phyloP scores from a whole-genome alignment of 805 yeast genomes.

The Candida morakotiae region DNA sequence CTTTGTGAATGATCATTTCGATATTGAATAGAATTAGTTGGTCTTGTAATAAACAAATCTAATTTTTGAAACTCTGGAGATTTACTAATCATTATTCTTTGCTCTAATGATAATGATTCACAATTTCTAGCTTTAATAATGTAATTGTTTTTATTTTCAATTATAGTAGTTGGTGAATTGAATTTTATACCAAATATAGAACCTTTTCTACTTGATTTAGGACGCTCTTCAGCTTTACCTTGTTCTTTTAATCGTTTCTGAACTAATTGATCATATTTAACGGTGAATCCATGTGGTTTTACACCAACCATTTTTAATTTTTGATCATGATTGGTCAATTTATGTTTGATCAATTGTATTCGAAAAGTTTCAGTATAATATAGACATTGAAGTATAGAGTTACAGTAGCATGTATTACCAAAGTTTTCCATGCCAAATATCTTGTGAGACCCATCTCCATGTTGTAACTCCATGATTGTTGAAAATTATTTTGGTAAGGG shows the following conservation, averaged over 20 bases:
- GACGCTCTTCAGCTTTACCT: slow-evolving; percentile 8
- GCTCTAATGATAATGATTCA: slow-evolving; percentile 30
- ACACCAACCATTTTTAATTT: slow-evolving; percentile 26
- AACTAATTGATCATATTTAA: slow-evolving; percentile 37
- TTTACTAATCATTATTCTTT: slow-evolving; percentile 25
- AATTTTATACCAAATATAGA: slow-evolving; percentile 40
- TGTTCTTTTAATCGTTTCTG: slow-evolving; percentile 32
- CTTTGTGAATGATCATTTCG: slow-evolving; percentile 29
- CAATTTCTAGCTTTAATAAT: slow-evolving; percentile 28
- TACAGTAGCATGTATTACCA: slow-evolving; percentile 93
- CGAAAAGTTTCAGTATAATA: slow-evolving; percentile 74
- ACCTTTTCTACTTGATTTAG: slow-evolving; percentile 23
- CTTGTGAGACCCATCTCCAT: slow-evolving; percentile 65
- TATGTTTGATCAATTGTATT: slow-evolving; percentile 24
- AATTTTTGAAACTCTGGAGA: slow-evolving; percentile 27
- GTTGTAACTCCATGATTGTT: slow-evolving; percentile 5
- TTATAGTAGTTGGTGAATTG: slow-evolving; percentile 11
- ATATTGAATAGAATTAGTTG: slow-evolving; percentile 16
- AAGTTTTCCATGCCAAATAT: slow-evolving; percentile 80
- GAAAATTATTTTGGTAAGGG: neutral
- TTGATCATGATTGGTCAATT: slow-evolving; percentile 26
- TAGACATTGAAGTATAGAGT: slow-evolving; percentile 85
- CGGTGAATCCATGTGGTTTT: slow-evolving; percentile 31
- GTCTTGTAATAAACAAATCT: slow-evolving; percentile 34
- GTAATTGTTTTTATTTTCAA: slow-evolving; percentile 8